Percentiles rank a stretch among this genome's conserved stretches.
These are phyloP conservation scores for Zizania palustris DNA, from an alignment of 202 grass and related monocot genomes.

Conservation along the genomic window DNA sequence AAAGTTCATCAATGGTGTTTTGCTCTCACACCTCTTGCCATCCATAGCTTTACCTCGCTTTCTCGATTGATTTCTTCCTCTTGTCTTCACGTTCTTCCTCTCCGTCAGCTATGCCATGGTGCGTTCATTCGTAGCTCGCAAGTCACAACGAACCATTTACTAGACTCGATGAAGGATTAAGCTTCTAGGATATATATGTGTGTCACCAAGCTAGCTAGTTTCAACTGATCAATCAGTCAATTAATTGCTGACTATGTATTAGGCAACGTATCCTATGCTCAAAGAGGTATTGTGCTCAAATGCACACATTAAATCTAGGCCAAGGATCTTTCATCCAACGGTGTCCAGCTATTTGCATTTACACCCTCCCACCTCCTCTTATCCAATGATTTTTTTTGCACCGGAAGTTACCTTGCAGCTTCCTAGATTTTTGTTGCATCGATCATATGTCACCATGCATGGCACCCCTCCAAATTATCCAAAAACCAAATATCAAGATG, in stretches of 20 bases:
- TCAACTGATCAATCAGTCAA: neutral
- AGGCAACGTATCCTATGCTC: no score
- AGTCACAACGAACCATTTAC: no score
- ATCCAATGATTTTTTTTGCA: no score
- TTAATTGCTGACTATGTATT: neutral
- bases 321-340: no score
- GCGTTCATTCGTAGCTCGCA: neutral
- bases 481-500: neutral
- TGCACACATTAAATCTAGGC: no score
- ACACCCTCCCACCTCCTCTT: no score
- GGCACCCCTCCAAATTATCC: conserved; percentile 48
- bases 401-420: conserved; percentile 32
- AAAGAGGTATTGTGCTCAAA: no score
- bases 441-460: neutral
- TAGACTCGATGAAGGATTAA: neutral
- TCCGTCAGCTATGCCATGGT: neutral
- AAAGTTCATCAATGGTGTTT: conserved; percentile 16
- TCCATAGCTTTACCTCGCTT: neutral
- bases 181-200: neutral
- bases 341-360: no score
- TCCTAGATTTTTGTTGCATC: conserved; percentile 21
- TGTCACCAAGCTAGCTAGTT: neutral
- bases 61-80: conserved; percentile 10
- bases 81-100: conserved; percentile 26
- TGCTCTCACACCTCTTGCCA: conserved; percentile 8